Base-by-base conservation (phyloP, 2,329 filamentous ascomycete genomes). In the Macrophomina phaseolina region DNA sequence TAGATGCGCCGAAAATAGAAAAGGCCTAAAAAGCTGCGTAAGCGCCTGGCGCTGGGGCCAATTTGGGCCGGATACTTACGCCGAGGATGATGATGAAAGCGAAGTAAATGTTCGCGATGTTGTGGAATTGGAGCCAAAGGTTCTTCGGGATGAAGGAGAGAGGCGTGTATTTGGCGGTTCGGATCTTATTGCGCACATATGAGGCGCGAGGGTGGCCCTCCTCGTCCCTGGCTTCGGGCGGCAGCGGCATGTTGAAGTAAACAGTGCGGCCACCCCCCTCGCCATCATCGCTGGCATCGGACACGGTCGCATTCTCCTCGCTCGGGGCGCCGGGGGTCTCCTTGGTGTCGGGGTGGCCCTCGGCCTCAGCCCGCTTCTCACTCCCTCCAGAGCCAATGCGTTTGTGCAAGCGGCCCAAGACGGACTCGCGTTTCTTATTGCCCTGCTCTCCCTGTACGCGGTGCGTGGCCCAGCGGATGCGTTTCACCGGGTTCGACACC, bases 21-120 rank as follows among this genome's bases (percentile, higher is more conserved):
- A 98, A 98, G 77, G 96, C 92, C 95, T 98, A 81, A n/a, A 23
- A 38, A 18, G 46, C 64, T 32, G 55, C 55, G 55, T 66, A 60
- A 66, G 67, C 60, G 28, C 61, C 73, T 68, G 70, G 67, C 67
- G 51, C 53, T 64, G 30, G 45, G 64, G 36, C 53, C n/a, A 34
- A 38, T 14, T 36, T 28, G 30, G n/a, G 23, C 42, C 30, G 36
- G 28, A 28, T 23, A 86, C 94, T 85, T 90, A 98, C 95, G 75
- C 90, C 90, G 68, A 99, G 86, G 76, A 99, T 97, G 77, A 97
- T 94, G 73, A 94, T 87, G 81, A 98, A 97, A 72, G 98, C 84
- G 86, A 99, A 99, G 82, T 98, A 99, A 64, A 98, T 90, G 79
- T 99, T 99, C 76, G 95, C 95, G 74, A 99, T 91, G 76, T 98